Base-by-base conservation (phyloP, 1,284 basidiomycete genomes). In the Heterobasidion parviporum region DNA sequence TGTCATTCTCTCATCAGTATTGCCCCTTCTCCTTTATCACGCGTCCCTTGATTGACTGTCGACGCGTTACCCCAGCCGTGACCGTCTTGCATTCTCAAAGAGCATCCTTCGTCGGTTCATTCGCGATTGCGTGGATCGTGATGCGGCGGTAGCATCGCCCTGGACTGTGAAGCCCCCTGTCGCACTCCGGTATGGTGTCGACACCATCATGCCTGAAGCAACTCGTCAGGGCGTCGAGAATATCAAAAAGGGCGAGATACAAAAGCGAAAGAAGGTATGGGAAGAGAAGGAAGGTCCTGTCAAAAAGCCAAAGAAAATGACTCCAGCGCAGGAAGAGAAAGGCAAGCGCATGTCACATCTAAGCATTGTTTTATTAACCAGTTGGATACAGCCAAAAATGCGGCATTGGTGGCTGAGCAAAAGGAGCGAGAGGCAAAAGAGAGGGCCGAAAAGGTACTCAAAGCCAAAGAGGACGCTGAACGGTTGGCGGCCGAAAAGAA, bases 61-160 rank as follows among this genome's bases (percentile, higher is more conserved):
- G n/a, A 12, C 20, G 47, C 15, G 32, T 32, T 15, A 8, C 34
- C 2, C 9, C 62, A 95, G 92, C 67, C 92, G 96, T 59, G 96
- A 99, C 69, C 90, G 95, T 56, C 80, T 95, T 38, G 87, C 91
- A 18, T 98, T 98, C 72, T 96, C 93, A 47, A 97, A 98, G 69
- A 94, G 94, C 14, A 96, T 98, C 63, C 80, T 99, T 34, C 92
- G 94, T 61, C 89, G 94, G 43, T 98, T 96, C 72, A 89, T 99
- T 53, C 88, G 92, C 59, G 96, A 98, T 66, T 95, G 92, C 65
- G 87, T 98, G 3, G 83, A 89, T 62, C 86, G 96, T 51, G 94
- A 96, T 59, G 80, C 94, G 12, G 89, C 92, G 16, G 87, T 96
- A 43, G 94, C 91, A 36, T 92, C 92, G 0, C 94, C 96, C 3